Conservation (phyloP, 257 asterid genomes). For the Scutellaria galericulata region DNA sequence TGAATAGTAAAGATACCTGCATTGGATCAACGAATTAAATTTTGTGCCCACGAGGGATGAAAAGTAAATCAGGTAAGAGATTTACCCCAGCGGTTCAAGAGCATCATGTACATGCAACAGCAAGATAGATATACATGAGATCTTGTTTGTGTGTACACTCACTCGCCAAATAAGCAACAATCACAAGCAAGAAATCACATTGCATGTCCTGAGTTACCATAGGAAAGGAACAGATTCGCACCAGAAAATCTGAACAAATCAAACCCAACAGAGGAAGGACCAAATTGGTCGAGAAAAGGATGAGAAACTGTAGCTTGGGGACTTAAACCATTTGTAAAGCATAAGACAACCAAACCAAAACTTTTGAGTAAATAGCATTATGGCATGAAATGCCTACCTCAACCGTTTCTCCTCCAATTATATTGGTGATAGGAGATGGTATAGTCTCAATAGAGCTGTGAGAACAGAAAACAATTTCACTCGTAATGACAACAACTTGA, state of each 20-base stretch:
- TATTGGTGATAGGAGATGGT: conserved; percentile 77
- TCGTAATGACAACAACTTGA: conserved; percentile 55
- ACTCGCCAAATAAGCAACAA: conserved; percentile 44
- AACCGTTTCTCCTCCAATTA: conserved; percentile 68
- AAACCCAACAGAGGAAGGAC: conserved; percentile 30
- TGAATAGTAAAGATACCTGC: conserved; percentile 27
- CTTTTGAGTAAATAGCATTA: conserved; percentile 38
- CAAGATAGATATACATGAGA: conserved; percentile 38
- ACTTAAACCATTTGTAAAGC: conserved; percentile 36
- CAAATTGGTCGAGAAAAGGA: conserved; percentile 17
- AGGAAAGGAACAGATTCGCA: conserved; percentile 37
- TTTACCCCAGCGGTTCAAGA: conserved; percentile 47
- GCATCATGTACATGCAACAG: conserved; percentile 44
- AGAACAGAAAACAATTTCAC: conserved; percentile 82
- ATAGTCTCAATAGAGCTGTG: conserved; percentile 87
- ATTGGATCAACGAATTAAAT: conserved; percentile 30
- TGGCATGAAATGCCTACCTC: conserved; percentile 76
- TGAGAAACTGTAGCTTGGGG: conserved; percentile 28
- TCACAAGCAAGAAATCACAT: conserved; percentile 47
- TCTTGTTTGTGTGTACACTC: conserved; percentile 40
- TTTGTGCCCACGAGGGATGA: conserved; percentile 15
- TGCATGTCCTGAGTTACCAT: conserved; percentile 41
- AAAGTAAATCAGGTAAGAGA: conserved; percentile 45
- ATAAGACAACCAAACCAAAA: conserved; percentile 30
- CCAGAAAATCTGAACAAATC: conserved; percentile 45